Evolutionary conservation across 768 basidiomycete genomes (phyloP), one percentile per base, ranked within the genome.

Genomic region (Lanmaoa rubissima): DNA sequence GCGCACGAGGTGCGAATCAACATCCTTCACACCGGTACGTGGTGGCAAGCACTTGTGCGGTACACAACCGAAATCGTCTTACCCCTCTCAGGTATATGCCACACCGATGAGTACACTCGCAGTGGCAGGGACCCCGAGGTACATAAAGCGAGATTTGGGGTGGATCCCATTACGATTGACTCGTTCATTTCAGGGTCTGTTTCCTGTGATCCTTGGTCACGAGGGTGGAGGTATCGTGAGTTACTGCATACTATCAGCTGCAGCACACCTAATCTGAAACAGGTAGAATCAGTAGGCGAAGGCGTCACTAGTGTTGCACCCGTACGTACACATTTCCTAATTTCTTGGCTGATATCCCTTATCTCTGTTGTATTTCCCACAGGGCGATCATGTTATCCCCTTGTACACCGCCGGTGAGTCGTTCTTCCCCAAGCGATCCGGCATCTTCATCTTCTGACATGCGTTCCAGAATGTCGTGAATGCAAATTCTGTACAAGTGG

Each of bases 401-500:
- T 83, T 99, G 51, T 94, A 98, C 73, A 98, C 94, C 32, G 94
- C 94, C 44, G 94, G 94, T 89, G 52, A 53, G 79, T 36, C 46
- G 24, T n/a, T 53, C 47, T 36, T 28, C 26, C 4, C 14, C 17
- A 13, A 12, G 36, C 4, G 12, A 41, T 38, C 35, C 9, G 14
- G 21, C 21, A 57, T 46, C 11, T 48, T 47, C 21, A 57, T 46
- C 11, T 48, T 47, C 44, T 55, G 43, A 57, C 51, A 24, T 28
- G 26, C 38, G 13, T 52, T 69, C 12, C 61, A 89, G 94, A 97
- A 74, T 97, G 94, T 69, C 84, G 83, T 38, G 89, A 99, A 76
- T 99, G 97, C 79, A 98, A 98, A 74, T 98, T 98, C 79, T 99
- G 97, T 82, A 96, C 88, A 75, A 92, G 90, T 58, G 92, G 92